A percentile compares a stretch with the other conserved stretches of the same genome.
These are phyloP conservation scores for Pseudopyricularia cyperi DNA, from an alignment of 2,329 filamentous ascomycete species.

Conservation along the genomic window DNA sequence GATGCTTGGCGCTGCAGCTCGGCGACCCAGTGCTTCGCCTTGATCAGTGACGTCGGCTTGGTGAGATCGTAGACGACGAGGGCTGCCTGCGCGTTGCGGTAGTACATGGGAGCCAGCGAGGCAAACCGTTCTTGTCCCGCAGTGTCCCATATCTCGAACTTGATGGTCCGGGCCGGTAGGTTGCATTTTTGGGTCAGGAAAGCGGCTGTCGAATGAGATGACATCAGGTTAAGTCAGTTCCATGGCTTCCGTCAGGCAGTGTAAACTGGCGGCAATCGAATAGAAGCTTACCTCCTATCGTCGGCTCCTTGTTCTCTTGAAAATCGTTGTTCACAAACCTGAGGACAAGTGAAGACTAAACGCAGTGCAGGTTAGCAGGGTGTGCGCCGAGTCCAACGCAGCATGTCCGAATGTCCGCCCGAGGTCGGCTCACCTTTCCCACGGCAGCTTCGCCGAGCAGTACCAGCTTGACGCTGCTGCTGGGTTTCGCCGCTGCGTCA, in stretches of 20 bases:
- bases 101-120: conserved; percentile 96
- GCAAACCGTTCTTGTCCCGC: conserved; percentile 96
- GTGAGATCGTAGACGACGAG: conserved; percentile 98
- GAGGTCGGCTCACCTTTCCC: conserved; percentile 66
- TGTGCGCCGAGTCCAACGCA: not conserved
- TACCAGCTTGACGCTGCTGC: conserved; percentile 99
- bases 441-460: conserved; percentile 94
- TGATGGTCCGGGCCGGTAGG: conserved; percentile 81
- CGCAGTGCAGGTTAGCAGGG: not conserved
- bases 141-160: conserved; percentile 96
- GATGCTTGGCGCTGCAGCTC: conserved; percentile 93
- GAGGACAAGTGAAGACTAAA: conserved; percentile 85
- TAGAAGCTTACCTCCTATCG: conserved; percentile 69
- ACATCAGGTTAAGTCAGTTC: not conserved
- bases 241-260: not conserved
- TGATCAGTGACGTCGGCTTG: conserved; percentile 86
- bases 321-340: conserved; percentile 99
- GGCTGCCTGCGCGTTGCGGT: conserved; percentile 94
- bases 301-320: conserved; percentile 99
- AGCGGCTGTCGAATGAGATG: conserved; percentile 48
- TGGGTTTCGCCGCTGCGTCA: conserved; percentile 70
- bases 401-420: conserved; percentile 2
- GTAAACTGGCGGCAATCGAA: not conserved
- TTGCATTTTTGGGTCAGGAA: conserved; percentile 99
- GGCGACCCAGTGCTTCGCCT: conserved; percentile 98